Evolutionary conservation across 2,329 filamentous ascomycete species (phyloP).

Genomic region (Venturia pyrina): DNA sequence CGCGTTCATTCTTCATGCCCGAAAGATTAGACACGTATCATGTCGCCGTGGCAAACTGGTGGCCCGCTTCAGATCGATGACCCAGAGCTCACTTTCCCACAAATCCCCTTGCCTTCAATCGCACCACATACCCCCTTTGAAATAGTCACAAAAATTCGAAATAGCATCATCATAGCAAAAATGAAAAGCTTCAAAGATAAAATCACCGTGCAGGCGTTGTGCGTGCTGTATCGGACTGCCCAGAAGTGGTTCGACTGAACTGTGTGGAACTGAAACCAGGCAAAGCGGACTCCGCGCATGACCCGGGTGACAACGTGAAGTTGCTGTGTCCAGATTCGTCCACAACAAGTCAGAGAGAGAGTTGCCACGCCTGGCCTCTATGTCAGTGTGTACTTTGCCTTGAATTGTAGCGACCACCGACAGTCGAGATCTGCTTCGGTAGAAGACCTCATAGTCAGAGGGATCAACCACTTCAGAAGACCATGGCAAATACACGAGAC

Average conservation of each 20-base stretch:
- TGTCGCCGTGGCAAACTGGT: not conserved
- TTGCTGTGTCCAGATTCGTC: not conserved
- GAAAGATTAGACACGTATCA: not conserved
- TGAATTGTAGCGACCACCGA: too few relatives aligned
- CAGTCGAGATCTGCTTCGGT: too few relatives aligned
- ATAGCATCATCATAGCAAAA: not conserved
- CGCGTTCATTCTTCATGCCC: not conserved
- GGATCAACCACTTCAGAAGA: too few relatives aligned
- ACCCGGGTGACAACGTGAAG: not conserved
- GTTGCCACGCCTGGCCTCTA: too few relatives aligned
- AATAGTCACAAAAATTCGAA: not conserved
- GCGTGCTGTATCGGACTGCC: not conserved
- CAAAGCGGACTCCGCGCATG: not conserved
- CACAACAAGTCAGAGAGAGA: too few relatives aligned
- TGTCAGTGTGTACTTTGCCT: too few relatives aligned
- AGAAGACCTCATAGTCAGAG: too few relatives aligned
- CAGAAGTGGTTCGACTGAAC: not conserved
- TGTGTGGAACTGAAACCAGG: not conserved
- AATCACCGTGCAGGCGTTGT: not conserved
- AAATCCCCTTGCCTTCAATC: not conserved
- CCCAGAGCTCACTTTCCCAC: not conserved
- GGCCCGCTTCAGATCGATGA: not conserved
- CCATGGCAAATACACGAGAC: too few relatives aligned
- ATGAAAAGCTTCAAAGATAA: not conserved
- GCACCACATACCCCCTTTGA: not conserved